Evolutionary conservation across 176 grass and related monocot genomes (phyloP).

Genomic region (bread wheat (Triticum aestivum)): DNA sequence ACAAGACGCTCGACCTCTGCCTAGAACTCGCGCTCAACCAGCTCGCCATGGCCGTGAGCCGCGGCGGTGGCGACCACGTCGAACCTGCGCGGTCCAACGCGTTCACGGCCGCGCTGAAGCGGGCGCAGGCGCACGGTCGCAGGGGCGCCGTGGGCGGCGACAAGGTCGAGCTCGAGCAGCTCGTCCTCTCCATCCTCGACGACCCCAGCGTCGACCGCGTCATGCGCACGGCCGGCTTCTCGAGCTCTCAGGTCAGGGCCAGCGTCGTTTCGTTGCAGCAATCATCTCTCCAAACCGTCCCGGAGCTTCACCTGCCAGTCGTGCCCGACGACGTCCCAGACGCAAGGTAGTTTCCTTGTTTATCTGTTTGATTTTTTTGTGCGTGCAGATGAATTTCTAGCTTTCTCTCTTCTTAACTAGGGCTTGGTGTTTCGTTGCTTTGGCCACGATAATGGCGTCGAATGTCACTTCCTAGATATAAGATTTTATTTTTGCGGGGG

Average conservation of each 20-base stretch:
- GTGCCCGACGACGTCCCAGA: slow-evolving; percentile 11
- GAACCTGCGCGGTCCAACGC: slow-evolving; percentile 52
- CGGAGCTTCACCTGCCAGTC: slow-evolving; percentile 33
- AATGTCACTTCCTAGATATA: no score
- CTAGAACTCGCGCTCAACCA: slow-evolving; percentile 57
- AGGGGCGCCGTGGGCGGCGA: slow-evolving; percentile 56
- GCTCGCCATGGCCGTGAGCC: slow-evolving; percentile 10
- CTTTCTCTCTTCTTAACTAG: background rate
- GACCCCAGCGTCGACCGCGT: slow-evolving; percentile 91
- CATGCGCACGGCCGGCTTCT: slow-evolving; percentile 93
- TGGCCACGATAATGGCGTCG: no score
- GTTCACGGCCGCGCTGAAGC: slow-evolving; percentile 23
- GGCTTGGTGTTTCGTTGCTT: background rate
- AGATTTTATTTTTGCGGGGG: no score
- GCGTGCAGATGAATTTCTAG: background rate
- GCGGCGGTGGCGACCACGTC: slow-evolving; percentile 9
- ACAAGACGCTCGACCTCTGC: slow-evolving; percentile 58
- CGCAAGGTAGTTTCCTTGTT: slow-evolving; percentile 35
- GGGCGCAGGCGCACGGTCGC: slow-evolving; percentile 12
- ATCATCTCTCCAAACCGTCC: slow-evolving; percentile 42
- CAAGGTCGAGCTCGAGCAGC: slow-evolving; percentile 87
- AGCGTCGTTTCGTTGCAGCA: slow-evolving; percentile 27
- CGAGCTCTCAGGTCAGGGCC: slow-evolving; percentile 80
- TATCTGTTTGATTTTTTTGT: no score
- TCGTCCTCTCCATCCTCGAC: slow-evolving; percentile 92